Evolutionary conservation across 306 rosid species (phyloP), one percentile per base, ranked within the genome.

Genomic region (Sesbania bispinosa): DNA sequence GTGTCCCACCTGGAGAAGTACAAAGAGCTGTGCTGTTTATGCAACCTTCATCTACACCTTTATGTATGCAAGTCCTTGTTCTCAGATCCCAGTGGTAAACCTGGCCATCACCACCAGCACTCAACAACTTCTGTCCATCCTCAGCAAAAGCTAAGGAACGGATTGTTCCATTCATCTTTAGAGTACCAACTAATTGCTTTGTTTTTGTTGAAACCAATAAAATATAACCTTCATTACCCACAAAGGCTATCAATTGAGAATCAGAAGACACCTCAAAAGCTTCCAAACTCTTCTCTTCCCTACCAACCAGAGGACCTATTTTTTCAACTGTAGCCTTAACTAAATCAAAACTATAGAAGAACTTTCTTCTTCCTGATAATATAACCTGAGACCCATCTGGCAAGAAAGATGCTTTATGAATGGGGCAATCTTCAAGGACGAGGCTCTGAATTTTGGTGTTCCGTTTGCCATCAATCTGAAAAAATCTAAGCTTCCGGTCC

Each of bases 201-300:
- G 97, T 83, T 79, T 87, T 94, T 9, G 92, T 50, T 24, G 97
- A 90, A 52, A 94, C 97, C 79, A 94, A 54, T 76, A 94, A 83
- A 84, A 94, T 89, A 76, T 94, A 86, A 42, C 98, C 98, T 82
- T 94, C 96, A 77, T 94, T 94, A 18, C 96, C 97, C 35, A 76
- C 84, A 80, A 89, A 94, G 7, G 97, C 98, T 75, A 94, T 76
- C n/a, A 77, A 80, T 66, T 81, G 78, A 65, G 98, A 94, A 80
- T 94, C 96, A 18, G 95, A 87, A 62, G 97, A 89, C 58, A 89
- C 89, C 86, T 94, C 96, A 72, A 94, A 90, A 82, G 11, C 10
- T 77, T 90, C 98, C 84, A 94, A 74, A 87, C 98, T 94, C 78
- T 89, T 90, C 81, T 94, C 98, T 71, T 89, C 95, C 85, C 98